Base-by-base conservation (phyloP, 2,329 filamentous ascomycete genomes). In the Polychaeton citri region DNA sequence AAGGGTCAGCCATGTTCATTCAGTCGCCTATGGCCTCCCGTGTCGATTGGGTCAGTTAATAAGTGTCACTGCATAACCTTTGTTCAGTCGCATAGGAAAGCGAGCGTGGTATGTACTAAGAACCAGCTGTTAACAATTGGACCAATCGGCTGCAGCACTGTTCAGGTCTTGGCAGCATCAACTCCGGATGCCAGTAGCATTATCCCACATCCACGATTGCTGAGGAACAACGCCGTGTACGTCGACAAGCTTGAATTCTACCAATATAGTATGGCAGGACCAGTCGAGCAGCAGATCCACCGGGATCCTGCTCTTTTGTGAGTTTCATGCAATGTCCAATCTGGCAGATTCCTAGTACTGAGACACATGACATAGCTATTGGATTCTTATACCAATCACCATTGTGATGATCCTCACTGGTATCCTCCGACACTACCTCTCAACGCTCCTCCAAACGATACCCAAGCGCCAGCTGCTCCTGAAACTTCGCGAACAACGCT, bases 281-380 rank as follows among this genome's bases (percentile, higher is more conserved):
- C 81, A 47, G 74, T 81, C 47, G 79, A 84, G 50, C 90, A 98
- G 71, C 90, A 86, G 68, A 95, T 98, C 74, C 82, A 93, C 67
- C 66, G 90, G 74, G 92, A 98, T 81, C 88, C 90, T 55, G 87
- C 94, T 64, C 71, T 98, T 47, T 94, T 98, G 90, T 96, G 68
- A 57, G 83, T 62, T 36, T 32, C 32, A 15, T 36, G 20, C 31
- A 36, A 12, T 19, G 21, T 21, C 13, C 17, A 24, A 15, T 21
- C n/a, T 32, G 15, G 34, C 32, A 34, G 30, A 39, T 6, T 17
- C 32, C 15, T 28, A 30, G 17, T 9, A 38, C 32, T 35, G 26
- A 38, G 26, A 33, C 6, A 21, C 2, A 18, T 12, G 8, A 30
- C 34, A 37, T 53, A 98, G 90, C 66, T 96, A 95, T 71, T 98